Base-by-base conservation (phyloP, 345 rosid species). In the Syzygium oleosum region DNA sequence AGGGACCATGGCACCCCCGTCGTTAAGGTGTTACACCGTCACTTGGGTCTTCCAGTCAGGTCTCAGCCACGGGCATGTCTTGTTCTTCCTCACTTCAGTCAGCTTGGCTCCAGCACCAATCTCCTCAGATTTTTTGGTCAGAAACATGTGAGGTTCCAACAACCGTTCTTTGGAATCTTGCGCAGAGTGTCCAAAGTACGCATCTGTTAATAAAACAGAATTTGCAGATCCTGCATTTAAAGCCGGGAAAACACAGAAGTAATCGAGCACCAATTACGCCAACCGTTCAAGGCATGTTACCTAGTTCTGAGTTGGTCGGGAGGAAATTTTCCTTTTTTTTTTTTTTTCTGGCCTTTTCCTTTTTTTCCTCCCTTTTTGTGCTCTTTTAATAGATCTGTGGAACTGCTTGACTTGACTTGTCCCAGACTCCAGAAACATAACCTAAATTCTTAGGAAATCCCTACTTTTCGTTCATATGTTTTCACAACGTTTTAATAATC, bases 1-100 rank as follows among this genome's bases (percentile, higher is more conserved):
- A 9, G 90, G 90, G 41, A 89, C 89, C 90, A 89, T 87, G 87
- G 90, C 90, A 68, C 87, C 90, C 53, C 85, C 87, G 5, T 89
- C 90, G 23, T 87, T 87, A 41, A 3, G 29, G 46, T 87, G 78
- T 51, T 85, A 88, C 85, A 43, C 90, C 17, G 89, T 87, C 58
- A 85, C 87, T 80, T 87, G 89, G 41, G 90, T 89, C 59, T 89
- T 87, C 65, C 90, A 87, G 84, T 89, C 88, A 12, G 90, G 87
- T 80, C 88, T 89, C 55, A 79, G 86, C 87, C 88, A 87, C 51
- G 91, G 91, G 78, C 89, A 87, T 29, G 84, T 89, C 58, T 80
- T 85, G 68, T 87, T 89, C 88, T 87, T 87, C 84, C 91, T 85
- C 61, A 85, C 86, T 54, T 89, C 86, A 61, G 88, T 53, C 51